phyloP scores from a whole-genome alignment of 2,329 filamentous ascomycete species.

The Talaromyces verruculosus region DNA sequence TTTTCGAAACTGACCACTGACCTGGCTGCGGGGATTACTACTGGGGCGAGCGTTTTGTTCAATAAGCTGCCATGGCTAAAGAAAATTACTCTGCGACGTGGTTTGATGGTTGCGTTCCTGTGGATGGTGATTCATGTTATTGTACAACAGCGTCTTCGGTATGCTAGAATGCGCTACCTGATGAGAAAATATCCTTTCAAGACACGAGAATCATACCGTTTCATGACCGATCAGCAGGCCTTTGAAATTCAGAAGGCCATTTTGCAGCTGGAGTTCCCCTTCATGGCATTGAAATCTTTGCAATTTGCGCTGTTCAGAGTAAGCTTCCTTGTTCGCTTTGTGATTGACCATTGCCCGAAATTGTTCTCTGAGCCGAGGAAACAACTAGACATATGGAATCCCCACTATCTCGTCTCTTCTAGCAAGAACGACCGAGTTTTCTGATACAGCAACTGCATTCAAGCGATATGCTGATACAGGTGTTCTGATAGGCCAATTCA shows the following conservation, averaged over 20 bases:
- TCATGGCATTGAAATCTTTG: conserved; percentile 50
- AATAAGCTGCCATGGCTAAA: not conserved
- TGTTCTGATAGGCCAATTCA: conserved; percentile 51
- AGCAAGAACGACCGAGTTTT: conserved; percentile 52
- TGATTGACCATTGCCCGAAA: not conserved
- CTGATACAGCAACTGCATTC: conserved; percentile 45
- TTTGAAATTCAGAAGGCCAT: conserved; percentile 51
- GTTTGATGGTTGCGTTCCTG: not conserved
- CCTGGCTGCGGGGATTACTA: not conserved
- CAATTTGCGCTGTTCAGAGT: conserved; percentile 62
- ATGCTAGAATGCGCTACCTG: conserved; percentile 8
- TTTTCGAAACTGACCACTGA: not conserved
- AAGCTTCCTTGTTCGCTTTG: conserved; percentile 14
- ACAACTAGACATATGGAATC: conserved; percentile 55
- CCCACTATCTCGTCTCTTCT: conserved; percentile 55
- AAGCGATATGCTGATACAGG: conserved; percentile 57
- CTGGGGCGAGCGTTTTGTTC: not conserved
- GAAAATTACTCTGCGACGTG: not conserved
- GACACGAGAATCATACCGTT: conserved; percentile 46
- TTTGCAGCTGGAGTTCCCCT: conserved; percentile 57
- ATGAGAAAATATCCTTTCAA: conserved; percentile 33
- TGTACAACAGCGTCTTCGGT: conserved; percentile 1
- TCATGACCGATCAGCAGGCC: conserved; percentile 57
- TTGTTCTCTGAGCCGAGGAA: not conserved
- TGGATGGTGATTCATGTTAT: not conserved